Evolutionary conservation across 371 early-diverging fungal species (phyloP), one percentile per base, ranked within the genome.

Genomic region (Lichtheimia hyalospora): DNA sequence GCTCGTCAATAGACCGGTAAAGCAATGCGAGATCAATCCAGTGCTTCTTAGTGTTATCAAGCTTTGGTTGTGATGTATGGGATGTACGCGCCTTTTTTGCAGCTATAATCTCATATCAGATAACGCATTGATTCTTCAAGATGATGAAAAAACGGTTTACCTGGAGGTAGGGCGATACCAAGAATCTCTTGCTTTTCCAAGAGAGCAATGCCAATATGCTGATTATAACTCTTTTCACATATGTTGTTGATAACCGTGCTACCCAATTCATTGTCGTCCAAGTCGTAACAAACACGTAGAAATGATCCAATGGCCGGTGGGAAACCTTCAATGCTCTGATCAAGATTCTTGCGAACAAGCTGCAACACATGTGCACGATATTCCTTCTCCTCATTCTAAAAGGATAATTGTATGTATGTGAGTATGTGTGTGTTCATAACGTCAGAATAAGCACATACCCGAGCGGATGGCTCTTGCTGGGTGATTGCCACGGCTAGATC

Each of bases 21-120:
- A 89, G 63, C 5, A 69, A 57, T 0, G 90, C 83, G 5, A 91
- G 61, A 39, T 86, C 69, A 12, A 81, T 81, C 90, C 90, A 89
- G 57, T 66, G 66, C 24, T 42, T 18, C 21, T 67, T 67, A 41
- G 46, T 49, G 5, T 27, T 16, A 13, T 50, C 53, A 50, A 60
- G 50, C 18, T 52, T 60, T 5, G 5, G 5, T 16, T 46, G 18
- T 12, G 18, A 23, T 2, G 44, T 27, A 21, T 57, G 49, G n/a
- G 49, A 34, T 5, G 48, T 49, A 8, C 60, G 59, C 10, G 43
- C 15, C 27, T 52, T 50, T 48, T 64, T 64, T 8, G 55, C 16
- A 14, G 34, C 64, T 64, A 46, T 34, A 15, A 44, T 14, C 34
- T 10, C 2, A 34, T 34, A 6, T 14, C 6, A 10, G 20, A 21